These are phyloP conservation scores for Floccularia luteovirens DNA, from an alignment of 768 basidiomycete genomes.

Conservation along the genomic window DNA sequence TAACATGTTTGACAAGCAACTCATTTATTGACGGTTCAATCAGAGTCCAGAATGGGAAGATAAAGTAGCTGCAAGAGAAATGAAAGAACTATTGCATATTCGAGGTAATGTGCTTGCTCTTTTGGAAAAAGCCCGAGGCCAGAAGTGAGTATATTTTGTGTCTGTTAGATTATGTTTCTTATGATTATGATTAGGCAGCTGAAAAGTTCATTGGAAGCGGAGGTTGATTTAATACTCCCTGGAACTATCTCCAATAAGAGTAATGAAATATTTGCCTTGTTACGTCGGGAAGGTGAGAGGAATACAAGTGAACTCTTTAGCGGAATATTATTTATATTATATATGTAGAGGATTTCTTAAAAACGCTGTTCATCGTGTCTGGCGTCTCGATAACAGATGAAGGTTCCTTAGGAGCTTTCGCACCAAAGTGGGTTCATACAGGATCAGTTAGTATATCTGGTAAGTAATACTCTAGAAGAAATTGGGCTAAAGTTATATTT, in stretches of 20 bases:
- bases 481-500: background rate
- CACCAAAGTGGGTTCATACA: constrained; percentile 43
- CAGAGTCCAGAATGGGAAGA: constrained; percentile 63
- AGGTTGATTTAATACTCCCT: constrained; percentile 56
- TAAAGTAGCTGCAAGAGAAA: constrained; percentile 44
- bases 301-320: constrained; percentile 4
- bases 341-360: constrained; percentile 52
- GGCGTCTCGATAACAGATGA: constrained; percentile 48
- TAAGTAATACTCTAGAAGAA: constrained; percentile 14
- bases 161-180: background rate
- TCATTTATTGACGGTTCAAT: background rate
- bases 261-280: constrained; percentile 19
- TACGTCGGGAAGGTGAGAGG: constrained; percentile 41
- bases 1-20: constrained; percentile 2
- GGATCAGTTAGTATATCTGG: constrained; percentile 37
- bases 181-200: constrained; percentile 41
- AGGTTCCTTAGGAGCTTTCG: constrained; percentile 26
- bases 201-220: constrained; percentile 71
- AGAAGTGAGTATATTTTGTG: constrained; percentile 47
- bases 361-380: constrained; percentile 78
- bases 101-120: constrained; percentile 55
- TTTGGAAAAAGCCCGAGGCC: constrained; percentile 68
- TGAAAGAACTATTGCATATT: constrained; percentile 54
- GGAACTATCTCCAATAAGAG: constrained; percentile 14
- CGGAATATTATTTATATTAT: background rate